A percentile compares a stretch with the other conserved stretches of the same genome.
phyloP scores from a whole-genome alignment of 192 early-diverging fungal species.

The Backusella mclennaniae region DNA sequence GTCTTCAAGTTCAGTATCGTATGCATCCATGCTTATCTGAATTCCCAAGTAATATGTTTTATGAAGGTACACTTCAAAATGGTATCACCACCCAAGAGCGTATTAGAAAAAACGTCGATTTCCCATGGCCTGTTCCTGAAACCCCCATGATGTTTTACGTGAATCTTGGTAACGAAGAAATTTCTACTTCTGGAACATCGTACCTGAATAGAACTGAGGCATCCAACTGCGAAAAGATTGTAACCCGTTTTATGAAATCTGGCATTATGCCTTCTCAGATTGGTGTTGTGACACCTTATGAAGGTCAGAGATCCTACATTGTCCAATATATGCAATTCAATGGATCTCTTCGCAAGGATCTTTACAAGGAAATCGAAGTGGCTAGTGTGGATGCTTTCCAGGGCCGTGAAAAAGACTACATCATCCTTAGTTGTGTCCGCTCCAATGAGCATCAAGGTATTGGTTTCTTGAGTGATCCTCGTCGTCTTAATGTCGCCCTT shows the following conservation, averaged over 20 bases:
- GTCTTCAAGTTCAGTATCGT: constrained; percentile 97
- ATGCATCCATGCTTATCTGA: constrained; percentile 99
- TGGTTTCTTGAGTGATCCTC: constrained; percentile 87
- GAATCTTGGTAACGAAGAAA: constrained; percentile 94
- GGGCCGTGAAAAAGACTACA: constrained; percentile 99
- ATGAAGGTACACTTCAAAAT: constrained; percentile 97
- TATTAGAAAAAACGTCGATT: constrained; percentile 81
- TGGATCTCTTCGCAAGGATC: constrained; percentile 85
- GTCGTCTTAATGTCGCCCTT: constrained; percentile 88
- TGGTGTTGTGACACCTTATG: constrained; percentile 98
- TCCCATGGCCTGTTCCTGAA: constrained; percentile 95
- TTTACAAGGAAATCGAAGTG: constrained; percentile 99
- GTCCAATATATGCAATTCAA: constrained; percentile 95
- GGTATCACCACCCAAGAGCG: constrained; percentile 94
- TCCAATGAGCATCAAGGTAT: constrained; percentile 98
- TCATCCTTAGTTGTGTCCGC: constrained; percentile 95
- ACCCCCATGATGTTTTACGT: constrained; percentile 94
- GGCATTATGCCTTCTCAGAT: constrained; percentile 88
- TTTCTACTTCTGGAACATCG: constrained; percentile 94
- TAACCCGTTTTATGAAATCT: constrained; percentile 90
- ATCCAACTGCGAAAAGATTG: constrained; percentile 94
- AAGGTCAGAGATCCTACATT: constrained; percentile 95
- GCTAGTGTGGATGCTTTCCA: constrained; percentile 99
- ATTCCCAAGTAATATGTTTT: constrained; percentile 99
- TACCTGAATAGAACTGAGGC: constrained; percentile 98